Percentiles rank a stretch among this genome's conserved stretches.
These are phyloP conservation scores for Heritiera littoralis DNA, from an alignment of 345 rosid genomes.

Conservation along the genomic window DNA sequence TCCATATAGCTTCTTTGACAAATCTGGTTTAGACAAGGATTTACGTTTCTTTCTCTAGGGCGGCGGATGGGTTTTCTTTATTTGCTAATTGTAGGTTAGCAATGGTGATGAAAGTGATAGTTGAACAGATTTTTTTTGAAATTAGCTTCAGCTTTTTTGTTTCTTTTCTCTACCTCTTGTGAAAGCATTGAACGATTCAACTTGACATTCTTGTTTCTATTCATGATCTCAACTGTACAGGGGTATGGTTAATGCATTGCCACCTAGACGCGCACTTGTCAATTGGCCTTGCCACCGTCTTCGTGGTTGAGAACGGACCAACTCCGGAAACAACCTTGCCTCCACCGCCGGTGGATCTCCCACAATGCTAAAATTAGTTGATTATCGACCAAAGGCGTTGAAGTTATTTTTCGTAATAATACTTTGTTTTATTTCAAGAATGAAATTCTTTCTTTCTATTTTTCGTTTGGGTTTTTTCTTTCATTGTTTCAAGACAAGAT, in stretches of 20 bases:
- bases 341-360: slow-evolving; percentile 74
- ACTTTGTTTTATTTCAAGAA: no score
- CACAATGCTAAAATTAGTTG: slow-evolving; percentile 43
- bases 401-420: not conserved
- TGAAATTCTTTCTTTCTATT: not conserved
- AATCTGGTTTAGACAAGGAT: not conserved
- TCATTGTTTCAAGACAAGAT: not conserved
- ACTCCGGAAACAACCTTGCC: slow-evolving; percentile 54
- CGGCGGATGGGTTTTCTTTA: not conserved
- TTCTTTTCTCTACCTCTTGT: not conserved
- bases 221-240: slow-evolving; percentile 32
- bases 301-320: slow-evolving; percentile 61
- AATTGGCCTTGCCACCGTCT: slow-evolving; percentile 58
- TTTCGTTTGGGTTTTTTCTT: not conserved
- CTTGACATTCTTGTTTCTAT: not conserved
- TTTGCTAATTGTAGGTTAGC: not conserved
- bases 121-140: not conserved
- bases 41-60: not conserved
- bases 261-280: slow-evolving; percentile 66
- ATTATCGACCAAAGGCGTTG: not conserved
- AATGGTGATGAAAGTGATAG: not conserved
- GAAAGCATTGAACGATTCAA: not conserved
- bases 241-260: slow-evolving; percentile 73
- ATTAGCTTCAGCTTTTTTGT: not conserved
- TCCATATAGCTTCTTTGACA: not conserved